Evolutionary conservation across 148 eudicot species (phyloP), one percentile per base, ranked within the genome.

Genomic region (Amaranthus palmeri): DNA sequence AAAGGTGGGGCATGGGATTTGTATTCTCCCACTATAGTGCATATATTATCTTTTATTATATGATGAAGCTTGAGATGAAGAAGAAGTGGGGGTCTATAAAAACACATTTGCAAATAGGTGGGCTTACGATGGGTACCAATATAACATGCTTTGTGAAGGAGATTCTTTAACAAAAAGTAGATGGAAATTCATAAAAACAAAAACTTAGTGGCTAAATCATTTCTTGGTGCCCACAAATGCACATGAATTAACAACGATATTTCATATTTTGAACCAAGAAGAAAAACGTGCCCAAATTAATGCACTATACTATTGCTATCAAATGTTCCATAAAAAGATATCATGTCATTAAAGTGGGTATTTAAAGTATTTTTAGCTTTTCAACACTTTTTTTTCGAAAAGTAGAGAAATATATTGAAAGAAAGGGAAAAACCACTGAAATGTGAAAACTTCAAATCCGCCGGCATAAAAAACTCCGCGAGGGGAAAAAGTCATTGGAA

Each of bases 201-300:
- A 36, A 13, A 15, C 6, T 25, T 62, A 13, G 43, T 46, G 25
- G 66, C 0, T n/a, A 47, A 71, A 25, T 4, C 4, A 25, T 36
- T 41, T 59, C 1, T 8, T 71, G 54, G 67, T 61, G 67, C 48
- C 67, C 74, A 72, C 58, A 49, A 41, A 60, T 45, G 36, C 36
- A 41, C 25, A 13, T 14, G 67, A 63, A 44, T 4, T 10, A 44
- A 45, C 64, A 57, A 46, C 3, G 44, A 6, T 63, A 61, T 53
- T 64, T 72, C 69, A 1, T 11, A 7, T n/a, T 54, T 57, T 59
- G 8, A 25, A 61, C 40, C 64, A 41, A 44, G 45, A 36, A 65
- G 10, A 6, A 67, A 66, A 50, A 67, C 64, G 77, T 74, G 71
- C 53, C 42, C 13, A 54, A 54, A 43, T 43, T 9, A 6, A 13